phyloP scores from a whole-genome alignment of 306 rosid species.

The Lathyrus aphaca region DNA sequence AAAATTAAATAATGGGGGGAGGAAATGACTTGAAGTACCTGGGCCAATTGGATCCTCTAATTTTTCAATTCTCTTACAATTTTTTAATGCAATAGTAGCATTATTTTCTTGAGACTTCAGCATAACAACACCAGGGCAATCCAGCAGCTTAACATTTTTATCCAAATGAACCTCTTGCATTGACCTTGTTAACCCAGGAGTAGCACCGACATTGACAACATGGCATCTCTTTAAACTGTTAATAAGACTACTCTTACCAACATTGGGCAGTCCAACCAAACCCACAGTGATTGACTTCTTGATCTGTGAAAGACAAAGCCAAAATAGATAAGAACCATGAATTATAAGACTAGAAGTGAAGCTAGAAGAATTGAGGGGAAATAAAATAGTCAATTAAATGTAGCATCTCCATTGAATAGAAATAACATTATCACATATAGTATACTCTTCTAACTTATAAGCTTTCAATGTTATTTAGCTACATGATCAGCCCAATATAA shows the following conservation, averaged over 20 bases:
- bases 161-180: conserved; percentile 92
- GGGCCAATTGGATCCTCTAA: conserved; percentile 85
- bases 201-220: conserved; percentile 82
- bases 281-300: conserved; percentile 94
- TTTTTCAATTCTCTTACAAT: conserved; percentile 95
- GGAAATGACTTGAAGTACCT: conserved; percentile 50
- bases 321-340: conserved; percentile 22
- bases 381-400: neutral
- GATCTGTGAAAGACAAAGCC: conserved; percentile 59
- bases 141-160: conserved; percentile 83
- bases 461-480: neutral
- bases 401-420: conserved; percentile 15
- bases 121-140: conserved; percentile 98
- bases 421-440: conserved; percentile 10
- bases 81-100: conserved; percentile 69
- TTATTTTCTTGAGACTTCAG: conserved; percentile 65
- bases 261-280: conserved; percentile 91
- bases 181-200: conserved; percentile 90
- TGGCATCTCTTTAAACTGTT: conserved; percentile 82
- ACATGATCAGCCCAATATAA: neutral
- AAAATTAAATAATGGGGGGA: neutral
- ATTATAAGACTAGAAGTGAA: conserved; percentile 14
- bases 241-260: conserved; percentile 96
- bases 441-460: conserved; percentile 22
- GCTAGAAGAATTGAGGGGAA: conserved; percentile 6